Percentiles rank a stretch among this genome's conserved stretches.
phyloP scores from a whole-genome alignment of 768 basidiomycete genomes.

The Neoboletus brunneissimus region DNA sequence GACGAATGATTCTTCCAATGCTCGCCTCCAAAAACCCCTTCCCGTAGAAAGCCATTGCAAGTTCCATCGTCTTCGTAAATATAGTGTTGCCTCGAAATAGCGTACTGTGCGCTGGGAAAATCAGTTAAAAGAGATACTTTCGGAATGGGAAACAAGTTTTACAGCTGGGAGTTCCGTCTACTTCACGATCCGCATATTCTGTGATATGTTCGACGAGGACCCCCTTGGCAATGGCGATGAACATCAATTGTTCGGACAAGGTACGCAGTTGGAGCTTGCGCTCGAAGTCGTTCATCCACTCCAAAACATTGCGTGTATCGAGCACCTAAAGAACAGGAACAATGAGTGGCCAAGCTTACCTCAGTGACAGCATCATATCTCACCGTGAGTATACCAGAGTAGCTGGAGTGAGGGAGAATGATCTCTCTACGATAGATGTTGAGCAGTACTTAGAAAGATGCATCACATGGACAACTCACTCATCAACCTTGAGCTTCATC shows the following conservation, averaged over 20 bases:
- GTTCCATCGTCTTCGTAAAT: conserved; percentile 73
- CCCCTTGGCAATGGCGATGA: conserved; percentile 67
- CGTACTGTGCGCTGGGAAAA: conserved; percentile 63
- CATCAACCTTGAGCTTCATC: conserved; percentile 70
- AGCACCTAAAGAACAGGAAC: conserved; percentile 11
- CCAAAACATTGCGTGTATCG: conserved; percentile 65
- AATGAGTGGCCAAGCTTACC: neutral
- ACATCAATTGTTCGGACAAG: conserved; percentile 57
- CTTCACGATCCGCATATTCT: conserved; percentile 66
- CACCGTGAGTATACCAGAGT: conserved; percentile 60
- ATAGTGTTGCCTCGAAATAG: conserved; percentile 68
- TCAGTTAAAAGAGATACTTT: neutral
- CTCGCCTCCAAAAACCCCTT: conserved; percentile 75
- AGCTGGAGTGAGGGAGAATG: conserved; percentile 66
- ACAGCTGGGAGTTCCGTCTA: conserved; percentile 68
- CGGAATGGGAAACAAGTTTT: conserved; percentile 24
- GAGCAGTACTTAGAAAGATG: conserved; percentile 5
- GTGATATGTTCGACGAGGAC: conserved; percentile 65
- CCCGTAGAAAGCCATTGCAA: conserved; percentile 82
- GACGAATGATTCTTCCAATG: conserved; percentile 67
- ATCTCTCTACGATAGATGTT: conserved; percentile 55
- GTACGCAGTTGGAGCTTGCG: conserved; percentile 63
- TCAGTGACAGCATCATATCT: conserved; percentile 13
- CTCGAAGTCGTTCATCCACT: conserved; percentile 74
- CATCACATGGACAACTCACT: conserved; percentile 44